A percentile compares a stretch with the other conserved stretches of the same genome.
phyloP scores from a whole-genome alignment of 2,329 filamentous ascomycete species.

The Colletotrichum graminicola region DNA sequence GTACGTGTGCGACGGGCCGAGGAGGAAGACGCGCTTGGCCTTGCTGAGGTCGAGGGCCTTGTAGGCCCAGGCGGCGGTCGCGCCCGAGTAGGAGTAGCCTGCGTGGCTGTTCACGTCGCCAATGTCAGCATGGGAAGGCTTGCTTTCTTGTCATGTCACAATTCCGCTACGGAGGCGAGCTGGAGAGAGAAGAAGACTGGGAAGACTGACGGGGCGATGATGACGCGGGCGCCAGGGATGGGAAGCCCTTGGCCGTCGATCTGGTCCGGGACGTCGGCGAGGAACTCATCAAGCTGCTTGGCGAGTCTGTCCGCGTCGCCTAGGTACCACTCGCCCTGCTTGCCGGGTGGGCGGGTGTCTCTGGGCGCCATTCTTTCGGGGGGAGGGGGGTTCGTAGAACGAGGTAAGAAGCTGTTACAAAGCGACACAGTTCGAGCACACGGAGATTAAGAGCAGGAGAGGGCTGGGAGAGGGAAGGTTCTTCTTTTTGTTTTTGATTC shows the following conservation, averaged over 20 bases:
- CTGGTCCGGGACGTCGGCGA: slow-evolving; percentile 76
- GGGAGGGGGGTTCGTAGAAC: not conserved
- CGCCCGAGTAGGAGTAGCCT: slow-evolving; percentile 91
- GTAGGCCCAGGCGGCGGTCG: slow-evolving; percentile 95
- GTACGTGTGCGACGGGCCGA: slow-evolving; percentile 92
- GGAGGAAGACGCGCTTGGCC: slow-evolving; percentile 88
- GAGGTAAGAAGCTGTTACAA: not conserved
- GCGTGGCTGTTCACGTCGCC: slow-evolving; percentile 76
- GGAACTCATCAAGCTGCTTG: slow-evolving; percentile 78
- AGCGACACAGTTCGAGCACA: not conserved
- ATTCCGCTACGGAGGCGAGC: not conserved
- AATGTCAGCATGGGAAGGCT: not conserved
- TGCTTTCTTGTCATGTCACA: not conserved
- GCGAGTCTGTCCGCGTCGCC: slow-evolving; percentile 67
- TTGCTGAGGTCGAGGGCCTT: slow-evolving; percentile 85
- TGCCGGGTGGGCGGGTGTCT: slow-evolving; percentile 61
- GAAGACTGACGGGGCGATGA: slow-evolving; percentile 56
- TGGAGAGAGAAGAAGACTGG: not conserved
- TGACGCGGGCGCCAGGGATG: slow-evolving; percentile 79
- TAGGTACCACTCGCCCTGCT: slow-evolving; percentile 92
- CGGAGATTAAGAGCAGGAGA: not conserved
- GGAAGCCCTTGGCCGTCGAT: slow-evolving; percentile 74
- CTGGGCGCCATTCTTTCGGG: not conserved
- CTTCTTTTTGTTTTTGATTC: not conserved
- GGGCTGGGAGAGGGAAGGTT: not conserved